Conservation (phyloP, 495 filamentous ascomycete genomes). For the Ramalina peruviana region DNA sequence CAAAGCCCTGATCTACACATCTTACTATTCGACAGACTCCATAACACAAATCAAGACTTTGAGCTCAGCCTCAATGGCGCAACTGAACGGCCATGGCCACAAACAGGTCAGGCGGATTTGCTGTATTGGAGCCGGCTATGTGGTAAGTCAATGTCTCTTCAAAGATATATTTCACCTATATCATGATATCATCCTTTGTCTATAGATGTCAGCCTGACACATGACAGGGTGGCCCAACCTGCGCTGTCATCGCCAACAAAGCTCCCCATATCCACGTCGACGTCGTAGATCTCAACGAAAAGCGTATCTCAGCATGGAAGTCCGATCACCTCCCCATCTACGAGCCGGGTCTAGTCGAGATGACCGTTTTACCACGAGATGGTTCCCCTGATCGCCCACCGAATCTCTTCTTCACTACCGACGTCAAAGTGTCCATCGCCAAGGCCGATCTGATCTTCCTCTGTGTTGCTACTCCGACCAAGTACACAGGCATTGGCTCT, state of each 20-base stretch:
- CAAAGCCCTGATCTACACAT: too few species aligned
- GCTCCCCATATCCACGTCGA: conserved; percentile 54
- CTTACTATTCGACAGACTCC: neutral
- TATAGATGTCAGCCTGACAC: neutral
- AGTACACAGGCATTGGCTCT: conserved; percentile 52
- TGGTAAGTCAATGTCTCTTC: conserved; percentile 3
- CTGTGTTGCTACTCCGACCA: conserved; percentile 72
- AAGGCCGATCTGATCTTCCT: conserved; percentile 67
- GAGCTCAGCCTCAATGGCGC: neutral
- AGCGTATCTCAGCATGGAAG: conserved; percentile 59
- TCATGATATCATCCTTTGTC: too few species aligned
- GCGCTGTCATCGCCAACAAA: conserved; percentile 58
- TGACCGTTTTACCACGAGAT: conserved; percentile 52
- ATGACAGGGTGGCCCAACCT: conserved; percentile 54
- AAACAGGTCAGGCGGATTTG: conserved; percentile 6
- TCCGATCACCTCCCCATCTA: conserved; percentile 62
- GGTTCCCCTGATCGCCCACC: conserved; percentile 22
- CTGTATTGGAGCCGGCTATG: conserved; percentile 8
- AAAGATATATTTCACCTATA: neutral
- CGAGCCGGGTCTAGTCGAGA: conserved; percentile 55
- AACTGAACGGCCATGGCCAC: neutral
- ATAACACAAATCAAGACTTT: too few species aligned
- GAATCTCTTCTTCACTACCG: conserved; percentile 62
- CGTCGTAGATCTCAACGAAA: conserved; percentile 54
- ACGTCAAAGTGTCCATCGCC: conserved; percentile 43